Evolutionary conservation across 2,329 filamentous ascomycete species (phyloP), one percentile per base, ranked within the genome.

Genomic region (Cladosporium sphaerospermum): DNA sequence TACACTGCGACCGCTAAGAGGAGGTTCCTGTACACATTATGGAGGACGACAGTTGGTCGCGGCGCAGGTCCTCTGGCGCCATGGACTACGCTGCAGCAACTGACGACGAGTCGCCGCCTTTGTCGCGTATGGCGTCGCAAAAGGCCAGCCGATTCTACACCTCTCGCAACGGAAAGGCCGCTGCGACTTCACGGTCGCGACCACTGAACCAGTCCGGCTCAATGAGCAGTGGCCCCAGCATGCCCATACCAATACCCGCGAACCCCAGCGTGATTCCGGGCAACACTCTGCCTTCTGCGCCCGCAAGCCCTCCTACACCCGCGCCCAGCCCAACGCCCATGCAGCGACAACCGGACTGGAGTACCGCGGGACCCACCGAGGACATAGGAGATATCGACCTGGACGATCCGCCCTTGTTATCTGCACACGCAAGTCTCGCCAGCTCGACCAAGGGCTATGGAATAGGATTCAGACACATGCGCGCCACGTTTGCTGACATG

Each of bases 401-500:
- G 1, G 58, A 61, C n/a, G 62, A 60, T 16, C 44, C 54, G n/a
- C 53, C 49, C 18, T 47, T 54, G 14, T 45, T 47, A 7, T 57
- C 61, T 14, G 62, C 62, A 16, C 59, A 61, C 14, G 58, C 54
- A 23, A 62, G 59, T 47, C 61, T 55, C 14, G 44, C 57, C 7
- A 58, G 59, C 32, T 63, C 62, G 16, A 57, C 61, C 31, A 54
- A 56, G 32, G 59, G 59, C 6, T 64, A 64, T 59, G 60, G 64
- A 10, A 64, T 68, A 45, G 67, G 67, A 19, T 79, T 95, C 52
- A 78, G 88, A 59, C 85, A 90, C 65, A 83, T 93, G 54, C 82
- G 88, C 56, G 81, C 85, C 56, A 83, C 90, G 64, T 97, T 97
- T 66, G 83, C 84, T 63, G 82, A 85, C 52, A 84, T 89, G 69